A percentile compares a stretch with the other conserved stretches of the same genome.
Conservation (phyloP, 148 eudicot genomes). For the Vaccinium corymbosum region DNA sequence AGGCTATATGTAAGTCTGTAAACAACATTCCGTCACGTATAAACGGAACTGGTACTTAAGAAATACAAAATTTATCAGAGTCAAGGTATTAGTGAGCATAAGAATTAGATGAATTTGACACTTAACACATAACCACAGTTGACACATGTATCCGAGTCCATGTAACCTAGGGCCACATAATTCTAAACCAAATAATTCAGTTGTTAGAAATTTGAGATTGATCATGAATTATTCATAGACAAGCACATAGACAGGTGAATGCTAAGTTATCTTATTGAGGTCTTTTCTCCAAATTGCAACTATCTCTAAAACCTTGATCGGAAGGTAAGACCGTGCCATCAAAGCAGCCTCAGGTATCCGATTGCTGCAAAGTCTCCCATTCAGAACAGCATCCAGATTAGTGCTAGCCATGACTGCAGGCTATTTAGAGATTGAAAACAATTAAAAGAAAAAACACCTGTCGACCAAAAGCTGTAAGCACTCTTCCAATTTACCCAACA, state of each 20-base stretch:
- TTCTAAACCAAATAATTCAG: neutral
- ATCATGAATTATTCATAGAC: neutral
- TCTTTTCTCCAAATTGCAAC: conserved; percentile 92
- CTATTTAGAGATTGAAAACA: neutral
- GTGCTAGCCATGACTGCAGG: neutral
- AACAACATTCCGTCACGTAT: neutral
- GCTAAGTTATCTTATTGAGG: conserved; percentile 61
- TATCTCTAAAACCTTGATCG: conserved; percentile 90
- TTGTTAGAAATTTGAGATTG: neutral
- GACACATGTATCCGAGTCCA: neutral
- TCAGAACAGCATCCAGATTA: conserved; percentile 12
- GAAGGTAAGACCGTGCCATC: conserved; percentile 94
- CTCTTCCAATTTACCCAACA: conserved; percentile 89
- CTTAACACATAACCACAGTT: neutral
- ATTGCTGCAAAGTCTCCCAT: conserved; percentile 55
- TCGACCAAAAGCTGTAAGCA: conserved; percentile 90
- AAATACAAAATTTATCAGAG: neutral
- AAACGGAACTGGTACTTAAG: neutral
- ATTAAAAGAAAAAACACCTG: conserved; percentile 43
- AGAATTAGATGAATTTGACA: neutral
- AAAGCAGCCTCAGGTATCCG: conserved; percentile 97
- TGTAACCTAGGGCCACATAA: conserved; percentile 1
- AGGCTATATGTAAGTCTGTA: neutral
- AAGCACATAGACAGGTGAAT: neutral
- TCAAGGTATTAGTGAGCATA: neutral